Evolutionary conservation across 768 basidiomycete species (phyloP), one percentile per base, ranked within the genome.

Genomic region (Lactifluus pinguis): DNA sequence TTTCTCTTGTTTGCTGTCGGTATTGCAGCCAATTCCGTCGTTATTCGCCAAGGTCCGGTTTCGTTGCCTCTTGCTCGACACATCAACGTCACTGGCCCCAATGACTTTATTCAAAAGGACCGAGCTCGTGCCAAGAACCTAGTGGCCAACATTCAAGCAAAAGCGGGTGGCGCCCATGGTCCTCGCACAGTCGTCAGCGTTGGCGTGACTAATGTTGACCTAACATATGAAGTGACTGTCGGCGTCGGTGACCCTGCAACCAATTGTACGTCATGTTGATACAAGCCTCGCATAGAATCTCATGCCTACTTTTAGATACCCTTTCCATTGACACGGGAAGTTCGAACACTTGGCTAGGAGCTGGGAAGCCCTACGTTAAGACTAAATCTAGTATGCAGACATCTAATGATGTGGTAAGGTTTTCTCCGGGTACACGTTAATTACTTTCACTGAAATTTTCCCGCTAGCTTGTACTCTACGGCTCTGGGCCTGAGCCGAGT

Each of bases 271-370:
- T 62, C 25, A 55, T 32, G 48, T 15, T 49, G 17, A 11, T 34
- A 25, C n/a, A 45, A 38, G 53, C 21, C 7, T 10, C 9, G 34
- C 45, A 21, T 64, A 38, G 57, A 52, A 39, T 41, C 11, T 55
- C 53, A 34, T 41, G 38, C 8, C 32, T 25, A 8, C 21, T n/a
- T 49, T 45, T 61, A 34, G 84, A 81, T 68, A 53, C 68, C 4
- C 76, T 87, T 50, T 67, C 86, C 55, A 73, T 86, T 55, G 85
- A 86, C 67, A 85, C 85, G 3, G 83, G 82, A 39, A 84, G 83
- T 70, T 84, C 85, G 17, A 87, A 86, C 73, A 86, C 84, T 25
- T 87, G 85, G 84, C 74, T 87, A 49, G 84, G 85, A 21, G 83
- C 85, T 30, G 64, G 36, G 11, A 72, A 66, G 21, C 13, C 70